Base-by-base conservation (phyloP, 2,329 filamentous ascomycete species). In the Rhinocladiella mackenziei region DNA sequence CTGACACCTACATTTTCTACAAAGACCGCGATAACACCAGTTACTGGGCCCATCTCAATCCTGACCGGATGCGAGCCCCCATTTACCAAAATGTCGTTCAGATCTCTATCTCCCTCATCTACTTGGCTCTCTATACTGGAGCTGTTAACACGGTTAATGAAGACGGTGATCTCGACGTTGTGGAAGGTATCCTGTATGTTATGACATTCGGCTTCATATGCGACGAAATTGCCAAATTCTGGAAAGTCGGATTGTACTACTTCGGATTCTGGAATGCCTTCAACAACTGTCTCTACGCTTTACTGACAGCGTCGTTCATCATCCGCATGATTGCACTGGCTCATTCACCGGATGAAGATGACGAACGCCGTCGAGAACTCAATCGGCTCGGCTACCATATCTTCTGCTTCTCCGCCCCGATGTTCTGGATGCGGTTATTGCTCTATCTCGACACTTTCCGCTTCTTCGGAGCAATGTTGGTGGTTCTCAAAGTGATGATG, bases 391-490 rank as follows among this genome's bases (percentile, higher is more conserved):
- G 85, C 62, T 98, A 98, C 68, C 94, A 95, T 66, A 89, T 97
- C 62, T 71, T 98, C 17, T 89, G 92, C 7, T 94, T 96, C 64
- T 82, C 83, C 2, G 89, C 92, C 0, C 92, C 92, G 0, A 86
- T 98, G 86, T 97, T 98, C 66, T 98, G 92, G 91, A 85, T 83
- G 61, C 84, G 92, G 3, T 75, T 98, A 47, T 70, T 98, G 51
- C 78, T 98, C 5, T 98, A 96, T 62, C 78, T 98, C 13, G 92
- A 98, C 66, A 87, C 85, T 0, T 78, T 94, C 74, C 82, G 86
- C 43, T 98, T 98, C 73, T 98, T 98, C 59, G 92, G 92, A 17
- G 89, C 91, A 37, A 98, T 98, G 92, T 78, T 98, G 1, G 91
- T 98, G 2, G 89, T 98, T 2, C 73, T 98, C 32, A 94, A 97